Conservation (phyloP, 148 eudicot genomes). For the Chenopodium suecicum region DNA sequence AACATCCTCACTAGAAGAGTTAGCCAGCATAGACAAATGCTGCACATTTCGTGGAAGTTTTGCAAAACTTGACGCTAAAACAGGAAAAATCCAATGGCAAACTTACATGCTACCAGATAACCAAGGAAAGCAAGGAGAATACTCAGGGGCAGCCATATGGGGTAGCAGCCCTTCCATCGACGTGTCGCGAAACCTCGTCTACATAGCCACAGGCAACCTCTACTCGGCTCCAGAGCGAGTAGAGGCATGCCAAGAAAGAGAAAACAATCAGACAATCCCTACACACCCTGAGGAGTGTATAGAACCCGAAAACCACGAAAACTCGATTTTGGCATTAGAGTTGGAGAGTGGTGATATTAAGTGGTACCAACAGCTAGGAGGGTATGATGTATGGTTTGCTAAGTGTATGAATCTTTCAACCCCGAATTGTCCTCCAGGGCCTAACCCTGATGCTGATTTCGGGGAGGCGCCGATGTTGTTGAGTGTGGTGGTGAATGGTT, state of each 20-base stretch:
- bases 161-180: slow-evolving; percentile 72
- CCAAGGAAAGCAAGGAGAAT: slow-evolving; percentile 34
- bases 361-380: slow-evolving; percentile 61
- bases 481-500: slow-evolving; percentile 17
- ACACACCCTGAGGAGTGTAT: slow-evolving; percentile 44
- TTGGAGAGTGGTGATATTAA: slow-evolving; percentile 41
- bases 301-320: slow-evolving; percentile 41
- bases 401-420: slow-evolving; percentile 35
- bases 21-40: not conserved
- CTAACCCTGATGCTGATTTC: slow-evolving; percentile 63
- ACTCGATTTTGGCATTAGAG: slow-evolving; percentile 52
- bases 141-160: slow-evolving; percentile 57
- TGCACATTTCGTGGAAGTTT: slow-evolving; percentile 16
- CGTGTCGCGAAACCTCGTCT: slow-evolving; percentile 37
- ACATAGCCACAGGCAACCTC: slow-evolving; percentile 59
- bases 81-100: slow-evolving; percentile 56
- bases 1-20: slow-evolving; percentile 14
- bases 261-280: slow-evolving; percentile 41
- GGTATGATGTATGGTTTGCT: slow-evolving; percentile 58
- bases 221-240: slow-evolving; percentile 47
- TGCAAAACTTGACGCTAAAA: slow-evolving; percentile 16
- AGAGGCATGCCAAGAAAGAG: slow-evolving; percentile 40
- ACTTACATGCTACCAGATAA: slow-evolving; percentile 59
- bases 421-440: slow-evolving; percentile 53
- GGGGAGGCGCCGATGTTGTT: slow-evolving; percentile 58